These are phyloP conservation scores for Iberis pinnata DNA, from an alignment of 345 rosid species.

Conservation along the genomic window DNA sequence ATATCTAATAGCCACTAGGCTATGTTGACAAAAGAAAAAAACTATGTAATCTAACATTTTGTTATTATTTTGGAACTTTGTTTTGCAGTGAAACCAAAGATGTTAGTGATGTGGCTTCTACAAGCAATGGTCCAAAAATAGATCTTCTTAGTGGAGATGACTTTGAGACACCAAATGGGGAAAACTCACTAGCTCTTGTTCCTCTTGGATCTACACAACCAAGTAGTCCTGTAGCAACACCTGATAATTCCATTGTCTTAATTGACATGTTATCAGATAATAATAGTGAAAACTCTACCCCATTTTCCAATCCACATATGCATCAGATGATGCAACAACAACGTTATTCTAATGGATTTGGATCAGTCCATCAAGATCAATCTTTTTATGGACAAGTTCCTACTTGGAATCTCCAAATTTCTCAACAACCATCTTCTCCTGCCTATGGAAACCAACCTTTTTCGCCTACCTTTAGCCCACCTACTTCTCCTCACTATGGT, in stretches of 20 bases:
- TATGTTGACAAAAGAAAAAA: too few species aligned
- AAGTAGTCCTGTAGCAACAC: constrained; percentile 40
- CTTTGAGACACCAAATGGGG: constrained; percentile 20
- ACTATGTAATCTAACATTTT: too few species aligned
- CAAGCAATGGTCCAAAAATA: constrained; percentile 61
- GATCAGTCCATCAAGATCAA: constrained; percentile 50
- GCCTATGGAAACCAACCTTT: constrained; percentile 48
- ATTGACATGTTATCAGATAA: constrained; percentile 76
- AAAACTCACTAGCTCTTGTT: constrained; percentile 54
- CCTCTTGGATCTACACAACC: constrained; percentile 66
- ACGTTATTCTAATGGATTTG: constrained; percentile 39
- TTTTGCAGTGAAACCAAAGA: constrained; percentile 25
- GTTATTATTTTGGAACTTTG: not conserved
- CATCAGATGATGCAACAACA: constrained; percentile 25
- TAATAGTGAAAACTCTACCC: constrained; percentile 30
- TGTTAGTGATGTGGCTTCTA: constrained; percentile 48
- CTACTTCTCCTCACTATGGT: constrained; percentile 25
- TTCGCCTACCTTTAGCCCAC: constrained; percentile 28
- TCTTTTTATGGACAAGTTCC: constrained; percentile 40
- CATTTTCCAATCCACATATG: constrained; percentile 19
- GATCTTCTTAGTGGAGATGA: constrained; percentile 85
- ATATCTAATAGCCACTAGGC: too few species aligned
- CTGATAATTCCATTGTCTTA: constrained; percentile 77
- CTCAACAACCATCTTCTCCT: constrained; percentile 63
- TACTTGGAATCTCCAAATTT: constrained; percentile 66